Evolutionary conservation across 768 basidiomycete genomes (phyloP).

Genomic region (Amylocystis lapponica): DNA sequence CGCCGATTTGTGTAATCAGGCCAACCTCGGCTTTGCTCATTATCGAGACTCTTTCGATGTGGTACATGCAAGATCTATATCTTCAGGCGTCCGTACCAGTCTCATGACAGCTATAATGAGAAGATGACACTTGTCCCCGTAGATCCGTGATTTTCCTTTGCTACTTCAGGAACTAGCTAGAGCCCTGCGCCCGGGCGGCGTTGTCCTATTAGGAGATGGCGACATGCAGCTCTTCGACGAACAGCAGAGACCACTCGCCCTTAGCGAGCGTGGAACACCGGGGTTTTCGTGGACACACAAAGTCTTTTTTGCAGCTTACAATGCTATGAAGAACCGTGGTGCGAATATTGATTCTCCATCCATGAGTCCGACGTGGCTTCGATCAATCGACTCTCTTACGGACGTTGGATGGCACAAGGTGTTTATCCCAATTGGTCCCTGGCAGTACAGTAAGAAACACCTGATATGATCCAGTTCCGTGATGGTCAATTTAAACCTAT

Average conservation of each 20-base stretch:
- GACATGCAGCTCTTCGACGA: slow-evolving; percentile 30
- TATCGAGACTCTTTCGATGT: slow-evolving; percentile 26
- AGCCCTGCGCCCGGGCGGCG: slow-evolving; percentile 25
- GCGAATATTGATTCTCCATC: slow-evolving; percentile 20
- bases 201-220: slow-evolving; percentile 26
- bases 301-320: slow-evolving; percentile 27
- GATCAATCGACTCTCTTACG: slow-evolving; percentile 18
- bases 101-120: background rate
- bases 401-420: slow-evolving; percentile 27
- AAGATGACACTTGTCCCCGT: background rate
- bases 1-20: too few relatives aligned
- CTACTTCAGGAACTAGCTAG: slow-evolving; percentile 23
- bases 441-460: slow-evolving; percentile 20
- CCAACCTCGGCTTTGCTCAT: slow-evolving; percentile 30
- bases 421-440: slow-evolving; percentile 28
- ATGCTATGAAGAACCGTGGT: slow-evolving; percentile 27
- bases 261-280: slow-evolving; percentile 16
- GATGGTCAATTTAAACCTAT: too few relatives aligned
- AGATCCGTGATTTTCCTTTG: slow-evolving; percentile 27
- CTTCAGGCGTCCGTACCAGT: slow-evolving; percentile 20
- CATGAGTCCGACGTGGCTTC: slow-evolving; percentile 25
- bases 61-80: slow-evolving; percentile 26
- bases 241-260: slow-evolving; percentile 18
- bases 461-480: too few relatives aligned
- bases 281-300: slow-evolving; percentile 23